Evolutionary conservation across 2,329 filamentous ascomycete species (phyloP), one percentile per base, ranked within the genome.

Genomic region (Diaporthe vexans): DNA sequence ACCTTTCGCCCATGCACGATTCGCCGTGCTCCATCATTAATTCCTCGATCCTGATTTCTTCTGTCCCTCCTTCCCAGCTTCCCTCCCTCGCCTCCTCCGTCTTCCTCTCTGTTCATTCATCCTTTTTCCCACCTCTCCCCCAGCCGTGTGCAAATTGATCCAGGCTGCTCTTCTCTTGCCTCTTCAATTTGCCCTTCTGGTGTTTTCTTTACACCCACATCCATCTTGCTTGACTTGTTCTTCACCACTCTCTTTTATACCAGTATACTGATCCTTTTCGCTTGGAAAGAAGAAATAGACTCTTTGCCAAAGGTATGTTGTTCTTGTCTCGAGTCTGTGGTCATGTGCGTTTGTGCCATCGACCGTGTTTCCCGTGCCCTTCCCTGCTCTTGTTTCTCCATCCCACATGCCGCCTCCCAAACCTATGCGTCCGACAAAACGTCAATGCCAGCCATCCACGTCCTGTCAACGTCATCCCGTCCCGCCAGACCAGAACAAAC

Each of bases 241-340:
- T 75, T 75, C 74, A 76, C 56, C 74, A 76, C 74, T 43, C 72
- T 76, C 74, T 37, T 76, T 76, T 68, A 75, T 57, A 54, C 52
- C n/a, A 56, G 37, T 61, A 68, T 37, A 43, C 40, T 48, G 51
- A 63, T n/a, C 56, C 35, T 57, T 52, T 17, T 61, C 33, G 21
- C n/a, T 21, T 7, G 24, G 46, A 43, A 63, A 63, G 26, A 63
- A 43, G 17, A 57, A 52, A 33, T n/a, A 71, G 29, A 46, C 52
- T 57, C 26, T 70, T 70, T 43, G 52, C 58, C 29, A 24, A 59
- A 73, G 72, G 72, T 73, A 43, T 56, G 72, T 73, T 70, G 33
- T n/a, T 61, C 48, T 52, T 24, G 37, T 24, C 48, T 52, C 17
- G 10, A 26, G 48, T 26, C 4, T 21, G 19, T 21, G 46, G 46